phyloP scores from a whole-genome alignment of 140 eudicot genomes.

The Senecio squalidus region DNA sequence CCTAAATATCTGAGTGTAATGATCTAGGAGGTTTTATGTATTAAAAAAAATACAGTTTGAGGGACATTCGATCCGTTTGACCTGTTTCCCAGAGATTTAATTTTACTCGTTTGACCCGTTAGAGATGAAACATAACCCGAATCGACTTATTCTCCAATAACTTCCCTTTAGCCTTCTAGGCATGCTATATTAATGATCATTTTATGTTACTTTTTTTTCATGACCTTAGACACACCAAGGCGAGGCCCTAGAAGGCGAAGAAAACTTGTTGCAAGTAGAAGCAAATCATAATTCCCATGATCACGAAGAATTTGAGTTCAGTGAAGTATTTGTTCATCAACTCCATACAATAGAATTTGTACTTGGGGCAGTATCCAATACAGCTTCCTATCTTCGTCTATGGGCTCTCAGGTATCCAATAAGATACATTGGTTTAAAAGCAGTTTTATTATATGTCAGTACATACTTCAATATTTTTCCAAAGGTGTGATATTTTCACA shows the following conservation, averaged over 20 bases:
- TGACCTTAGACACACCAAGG: constrained; percentile 67
- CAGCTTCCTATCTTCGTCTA: constrained; percentile 97
- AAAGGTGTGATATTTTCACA: background rate
- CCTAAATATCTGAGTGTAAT: no score
- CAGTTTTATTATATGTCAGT: background rate
- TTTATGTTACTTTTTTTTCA: constrained; percentile 4
- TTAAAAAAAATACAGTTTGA: no score
- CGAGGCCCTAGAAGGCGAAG: constrained; percentile 57
- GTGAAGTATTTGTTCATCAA: constrained; percentile 88
- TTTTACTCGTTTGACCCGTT: no score
- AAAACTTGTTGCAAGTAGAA: constrained; percentile 57
- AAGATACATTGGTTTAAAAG: background rate
- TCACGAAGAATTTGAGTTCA: constrained; percentile 89
- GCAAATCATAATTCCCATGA: constrained; percentile 61
- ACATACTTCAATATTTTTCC: background rate
- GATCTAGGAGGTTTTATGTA: no score
- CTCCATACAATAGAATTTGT: constrained; percentile 93
- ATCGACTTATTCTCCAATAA: no score
- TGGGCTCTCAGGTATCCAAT: constrained; percentile 95
- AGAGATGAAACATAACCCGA: no score
- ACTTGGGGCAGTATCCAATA: constrained; percentile 97
- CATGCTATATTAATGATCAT: no score
- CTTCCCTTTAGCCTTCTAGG: no score
- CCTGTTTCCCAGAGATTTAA: no score
- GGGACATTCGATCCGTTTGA: no score